Base-by-base conservation (phyloP, 2,329 filamentous ascomycete species). In the Aspergillus sp. region DNA sequence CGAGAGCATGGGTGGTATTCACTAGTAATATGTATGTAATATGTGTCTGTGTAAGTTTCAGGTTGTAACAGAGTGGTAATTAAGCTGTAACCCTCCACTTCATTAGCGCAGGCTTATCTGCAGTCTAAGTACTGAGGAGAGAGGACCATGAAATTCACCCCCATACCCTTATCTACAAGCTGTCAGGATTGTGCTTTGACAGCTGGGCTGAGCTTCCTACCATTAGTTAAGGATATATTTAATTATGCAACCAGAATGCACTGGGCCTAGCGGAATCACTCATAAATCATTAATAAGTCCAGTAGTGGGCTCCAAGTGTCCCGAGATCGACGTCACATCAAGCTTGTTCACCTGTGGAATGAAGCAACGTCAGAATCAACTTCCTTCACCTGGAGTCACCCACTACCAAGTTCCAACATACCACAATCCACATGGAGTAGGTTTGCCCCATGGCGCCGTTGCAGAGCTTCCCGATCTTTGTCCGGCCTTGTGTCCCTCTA, bases 331-430 rank as follows among this genome's bases (percentile, higher is more conserved):
- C 56, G 56, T 58, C 56, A 56, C 56, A 55, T 58, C 48, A 31
- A 49, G 3, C 53, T 27, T 43, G 24, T 3, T 37, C 35, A 15
- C n/a, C 19, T 48, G 33, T 49, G 47, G 43, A 56, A 47, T 45
- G 44, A 55, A 58, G 55, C 57, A 60, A 62, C 57, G 49, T 54
- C 55, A 60, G 48, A 50, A 12, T 37, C 33, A 15, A 53, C 12
- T 23, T 37, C 21, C 44, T 37, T 37, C 33, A 46, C 51, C 24
- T 17, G 27, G n/a, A 9, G 14, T 46, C 33, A 27, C 19, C 23
- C 19, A 17, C 43, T 21, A 2, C 27, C 27, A 21, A 21, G 21
- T 21, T 21, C 21, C 21, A 31, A 31, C 9, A 15, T 37, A 15
- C 43, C 9, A 21, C 23, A 49, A 23, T 19, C 27, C 53, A 46